These are phyloP conservation scores for Teratosphaeriaceae sp. DNA, from an alignment of 2,329 filamentous ascomycete species.

Conservation along the genomic window DNA sequence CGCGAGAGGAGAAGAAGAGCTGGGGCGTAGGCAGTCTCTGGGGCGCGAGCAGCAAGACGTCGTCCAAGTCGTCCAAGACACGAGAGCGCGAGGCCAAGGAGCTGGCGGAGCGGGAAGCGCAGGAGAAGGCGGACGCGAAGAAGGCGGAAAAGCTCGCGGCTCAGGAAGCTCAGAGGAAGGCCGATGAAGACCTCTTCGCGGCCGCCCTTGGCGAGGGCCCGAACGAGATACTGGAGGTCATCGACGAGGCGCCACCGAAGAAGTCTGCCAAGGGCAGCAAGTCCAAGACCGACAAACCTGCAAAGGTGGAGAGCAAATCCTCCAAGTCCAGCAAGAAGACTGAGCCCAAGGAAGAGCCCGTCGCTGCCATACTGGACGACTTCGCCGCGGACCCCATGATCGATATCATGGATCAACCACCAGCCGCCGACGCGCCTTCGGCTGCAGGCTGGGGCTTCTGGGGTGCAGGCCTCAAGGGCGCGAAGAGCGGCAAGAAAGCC, in stretches of 20 bases:
- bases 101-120: conserved; percentile 34
- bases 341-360: conserved; percentile 30
- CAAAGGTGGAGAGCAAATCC: conserved; percentile 23
- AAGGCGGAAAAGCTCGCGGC: conserved; percentile 29
- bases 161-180: conserved; percentile 30
- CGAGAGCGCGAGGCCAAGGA: conserved; percentile 36
- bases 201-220: conserved; percentile 30
- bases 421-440: conserved; percentile 19
- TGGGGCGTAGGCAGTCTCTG: conserved; percentile 26
- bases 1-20: conserved; percentile 39
- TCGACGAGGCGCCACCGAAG: conserved; percentile 22
- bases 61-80: conserved; percentile 27
- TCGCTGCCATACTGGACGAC: conserved; percentile 12
- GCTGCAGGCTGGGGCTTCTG: conserved; percentile 37
- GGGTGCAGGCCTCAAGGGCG: conserved; percentile 40
- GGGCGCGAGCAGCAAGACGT: conserved; percentile 34
- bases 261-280: conserved; percentile 18
- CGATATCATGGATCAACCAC: conserved; percentile 12
- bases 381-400: conserved; percentile 11
- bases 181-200: conserved; percentile 30
- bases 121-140: conserved; percentile 11
- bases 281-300: conserved; percentile 13
- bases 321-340: conserved; percentile 25
- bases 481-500: conserved; percentile 29
- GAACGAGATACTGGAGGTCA: conserved; percentile 27